These are phyloP conservation scores for Sphagnurus paluster DNA, from an alignment of 1,284 basidiomycete genomes.

Conservation along the genomic window DNA sequence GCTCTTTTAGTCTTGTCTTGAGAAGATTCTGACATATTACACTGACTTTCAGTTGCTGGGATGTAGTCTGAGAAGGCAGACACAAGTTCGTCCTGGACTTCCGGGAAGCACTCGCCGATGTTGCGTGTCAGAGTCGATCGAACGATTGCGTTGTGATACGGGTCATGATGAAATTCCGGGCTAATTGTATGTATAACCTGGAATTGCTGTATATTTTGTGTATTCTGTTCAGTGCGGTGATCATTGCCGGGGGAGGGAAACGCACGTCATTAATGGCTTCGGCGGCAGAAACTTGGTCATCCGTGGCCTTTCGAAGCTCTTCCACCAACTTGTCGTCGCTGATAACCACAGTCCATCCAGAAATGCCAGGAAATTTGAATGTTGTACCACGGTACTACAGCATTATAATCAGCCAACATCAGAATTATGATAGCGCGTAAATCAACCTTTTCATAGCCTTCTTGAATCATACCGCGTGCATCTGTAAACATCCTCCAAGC, in stretches of 20 bases:
- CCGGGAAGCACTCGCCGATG: constrained; percentile 28
- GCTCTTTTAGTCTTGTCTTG: no score
- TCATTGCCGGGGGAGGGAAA: not conserved
- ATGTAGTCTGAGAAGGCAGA: constrained; percentile 31
- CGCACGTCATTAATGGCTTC: constrained; percentile 22
- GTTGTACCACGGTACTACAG: constrained; percentile 23
- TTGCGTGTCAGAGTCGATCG: constrained; percentile 33
- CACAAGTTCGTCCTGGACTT: constrained; percentile 35
- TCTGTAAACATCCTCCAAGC: constrained; percentile 25
- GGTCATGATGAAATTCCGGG: constrained; percentile 21
- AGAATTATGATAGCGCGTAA: not conserved
- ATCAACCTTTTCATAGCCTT: constrained; percentile 26
- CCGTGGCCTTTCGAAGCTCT: constrained; percentile 25
- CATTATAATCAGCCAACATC: not conserved
- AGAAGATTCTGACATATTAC: not conserved
- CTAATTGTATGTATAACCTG: constrained; percentile 31
- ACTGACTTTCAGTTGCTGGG: constrained; percentile 17
- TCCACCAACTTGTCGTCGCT: constrained; percentile 23
- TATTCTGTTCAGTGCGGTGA: no score
- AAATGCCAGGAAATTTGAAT: constrained; percentile 25
- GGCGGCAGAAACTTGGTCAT: constrained; percentile 23
- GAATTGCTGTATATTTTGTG: constrained; percentile 19
- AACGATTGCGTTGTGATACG: constrained; percentile 33
- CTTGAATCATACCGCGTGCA: constrained; percentile 26
- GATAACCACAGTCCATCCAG: constrained; percentile 26